Conservation (phyloP, 2,329 filamentous ascomycete species). For the Monilinia fructigena region DNA sequence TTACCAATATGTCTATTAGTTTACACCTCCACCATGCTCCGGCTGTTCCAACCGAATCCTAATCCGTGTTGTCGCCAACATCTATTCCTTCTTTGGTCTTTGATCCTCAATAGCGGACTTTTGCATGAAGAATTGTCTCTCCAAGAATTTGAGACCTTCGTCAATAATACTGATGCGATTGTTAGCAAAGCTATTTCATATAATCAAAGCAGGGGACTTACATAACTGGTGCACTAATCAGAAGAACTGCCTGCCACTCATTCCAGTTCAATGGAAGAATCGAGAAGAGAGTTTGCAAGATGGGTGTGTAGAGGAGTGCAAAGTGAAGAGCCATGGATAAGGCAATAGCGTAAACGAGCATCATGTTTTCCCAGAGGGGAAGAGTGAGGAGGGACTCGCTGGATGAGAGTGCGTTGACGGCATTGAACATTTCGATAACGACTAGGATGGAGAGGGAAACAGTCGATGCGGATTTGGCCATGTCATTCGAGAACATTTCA, state of each 20-base stretch:
- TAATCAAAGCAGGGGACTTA: conserved; percentile 51
- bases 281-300: conserved; percentile 84
- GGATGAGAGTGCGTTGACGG: conserved; percentile 95
- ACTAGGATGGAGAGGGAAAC: conserved; percentile 90
- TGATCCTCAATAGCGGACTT: conserved; percentile 35
- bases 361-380: conserved; percentile 98
- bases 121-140: conserved; percentile 51
- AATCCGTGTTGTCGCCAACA: background rate
- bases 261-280: conserved; percentile 81
- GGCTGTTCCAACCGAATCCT: background rate
- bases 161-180: conserved; percentile 56
- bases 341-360: conserved; percentile 90
- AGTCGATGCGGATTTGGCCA: conserved; percentile 86
- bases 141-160: conserved; percentile 63
- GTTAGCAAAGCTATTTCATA: conserved; percentile 20
- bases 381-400: conserved; percentile 92
- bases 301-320: conserved; percentile 84
- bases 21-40: conserved; percentile 25
- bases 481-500: conserved; percentile 82
- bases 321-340: conserved; percentile 96
- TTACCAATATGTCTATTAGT: conserved; percentile 33
- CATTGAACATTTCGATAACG: conserved; percentile 99
- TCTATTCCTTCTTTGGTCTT: conserved; percentile 39
- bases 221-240: conserved; percentile 90
- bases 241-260: conserved; percentile 90